Base-by-base conservation (phyloP, 225 moss, liverwort and hornwort species). In the Marchantia polymorpha region DNA sequence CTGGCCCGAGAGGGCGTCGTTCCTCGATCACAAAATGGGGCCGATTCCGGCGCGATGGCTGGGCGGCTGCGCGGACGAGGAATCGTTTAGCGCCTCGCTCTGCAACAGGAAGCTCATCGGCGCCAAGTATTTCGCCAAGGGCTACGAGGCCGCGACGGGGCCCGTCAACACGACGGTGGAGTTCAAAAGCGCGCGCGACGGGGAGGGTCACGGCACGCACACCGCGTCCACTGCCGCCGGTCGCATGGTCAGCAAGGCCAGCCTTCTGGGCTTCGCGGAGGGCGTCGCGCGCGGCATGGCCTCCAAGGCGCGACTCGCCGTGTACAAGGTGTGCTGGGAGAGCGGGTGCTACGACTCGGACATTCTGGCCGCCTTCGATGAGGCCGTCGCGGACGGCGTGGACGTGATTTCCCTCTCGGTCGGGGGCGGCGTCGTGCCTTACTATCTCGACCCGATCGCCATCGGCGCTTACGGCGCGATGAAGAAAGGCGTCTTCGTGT, bases 41-140 rank as follows among this genome's bases (percentile, higher is more conserved):
- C 83, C 88, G 3, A 48, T 96, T 46, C 96, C 96, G 7, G 7
- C 88, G 52, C 89, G 89, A 20, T 96, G 91, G 92, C 91, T 89
- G 75, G 92, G 91, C 0, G 67, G 68, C 0, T 94, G 92, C 58
- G 70, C 83, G 0, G 29, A 77, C 0, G 91, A 88, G 16, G 50
- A 80, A 1, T 10, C 67, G 39, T 94, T 91, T 73, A 81, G 73
- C 19, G 77, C 63, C 11, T 75, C 77, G 11, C 16, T 83, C 23
- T 96, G 96, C 85, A 94, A 92, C 61, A 89, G 81, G n/a, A 96
- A 96, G 86, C 78, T 96, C 52, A 87, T 93, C 0, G 95, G 92
- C 0, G 93, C 92, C 0, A 69, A 85, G 22, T 95, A 81, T 39
- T 93, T 55, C 10, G 78, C 63, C 3, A 89, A 85, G 0, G 96